Base-by-base conservation (phyloP, 345 rosid genomes). In the Clausena lansium region DNA sequence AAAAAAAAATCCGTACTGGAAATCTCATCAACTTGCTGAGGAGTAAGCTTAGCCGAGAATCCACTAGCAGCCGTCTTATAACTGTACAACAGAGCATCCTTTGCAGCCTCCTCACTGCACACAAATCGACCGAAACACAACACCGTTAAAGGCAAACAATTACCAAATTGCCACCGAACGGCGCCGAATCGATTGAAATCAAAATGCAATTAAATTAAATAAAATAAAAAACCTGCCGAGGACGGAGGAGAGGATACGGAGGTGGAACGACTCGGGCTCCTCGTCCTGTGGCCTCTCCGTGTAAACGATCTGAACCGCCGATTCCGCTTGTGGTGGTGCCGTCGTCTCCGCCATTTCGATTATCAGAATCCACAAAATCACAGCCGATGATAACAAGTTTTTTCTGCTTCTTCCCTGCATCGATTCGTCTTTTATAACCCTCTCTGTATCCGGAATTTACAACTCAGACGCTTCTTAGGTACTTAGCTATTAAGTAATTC, bases 31-130 rank as follows among this genome's bases (percentile, higher is more conserved):
- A 88, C 99, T 80, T 92, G 97, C 66, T 87, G 85, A 17, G 94
- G 91, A 4, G 98, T 94, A 54, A 94, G 97, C 84, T 88, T 94
- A 62, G 98, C 98, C 8, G 98, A 94, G 80, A 96, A 96, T 14
- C 99, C 97, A 61, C 90, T 86, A 2, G 99, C 98, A 63, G 97
- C 97, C 0, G 81, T 81, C 88, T 89, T 94, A 79, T 96, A 96
- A 69, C 92, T 93, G 76, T 96, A 93, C 47, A 96, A 15, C 74
- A 96, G 71, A 63, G 97, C 92, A 28, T 88, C 88, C 82, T 88
- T 92, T 13, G 99, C 99, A 66, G 94, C 93, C 67, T 92, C 88
- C 70, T 91, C 97, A 69, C 98, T 92, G 77, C 54, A 66, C 47
- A 1, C 24, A 64, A 38, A 66, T 41, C 15, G 30, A 52, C 2